Base-by-base conservation (phyloP, 768 basidiomycete species). In the Termitomyces eurrhizus region DNA sequence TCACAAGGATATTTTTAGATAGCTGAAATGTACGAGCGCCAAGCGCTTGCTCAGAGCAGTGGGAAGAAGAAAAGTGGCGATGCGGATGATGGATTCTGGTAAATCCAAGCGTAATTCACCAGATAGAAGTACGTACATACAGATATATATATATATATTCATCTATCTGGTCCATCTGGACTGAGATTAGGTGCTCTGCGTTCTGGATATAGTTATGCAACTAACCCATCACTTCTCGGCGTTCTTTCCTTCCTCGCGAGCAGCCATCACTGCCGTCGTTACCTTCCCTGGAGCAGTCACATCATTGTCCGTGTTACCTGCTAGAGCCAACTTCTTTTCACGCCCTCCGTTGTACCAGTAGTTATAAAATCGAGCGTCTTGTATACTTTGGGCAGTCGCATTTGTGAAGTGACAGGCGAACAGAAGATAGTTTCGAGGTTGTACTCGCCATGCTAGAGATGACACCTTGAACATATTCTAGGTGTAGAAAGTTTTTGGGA, bases 391-490 rank as follows among this genome's bases (percentile, higher is more conserved):
- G 0, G 95, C 92, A 24, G 91, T 81, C 2, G 88, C 85, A 71
- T 99, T 99, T 56, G 95, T 97, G 16, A 84, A 78, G 74, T 99
- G 96, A 72, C 95, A 98, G 3, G 88, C 94, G 75, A 98, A 93
- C 51, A 98, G 81, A 59, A 98, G 82, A 78, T 98, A 97, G 73
- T 98, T 98, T 66, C 96, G 88, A 8, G 96, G 96, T 66, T 95
- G 87, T 45, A 98, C 95, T 62, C 85, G 84, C 95, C 95, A 98
- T 58, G 95, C 95, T 95, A 65, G 12, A 57, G 32, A 39, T 50
- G 36, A 32, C 32, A 44, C 57, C 21, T 67, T 58, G 46, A 62
- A 60, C 56, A 39, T 26, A 1, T 53, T 8, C 7, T 26, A 8
- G 24, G 37, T 18, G 32, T 14, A 21, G 9, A 42, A 16, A 52